Evolutionary conservation across 2,329 filamentous ascomycete genomes (phyloP).

Genomic region (Diaporthe sp.): DNA sequence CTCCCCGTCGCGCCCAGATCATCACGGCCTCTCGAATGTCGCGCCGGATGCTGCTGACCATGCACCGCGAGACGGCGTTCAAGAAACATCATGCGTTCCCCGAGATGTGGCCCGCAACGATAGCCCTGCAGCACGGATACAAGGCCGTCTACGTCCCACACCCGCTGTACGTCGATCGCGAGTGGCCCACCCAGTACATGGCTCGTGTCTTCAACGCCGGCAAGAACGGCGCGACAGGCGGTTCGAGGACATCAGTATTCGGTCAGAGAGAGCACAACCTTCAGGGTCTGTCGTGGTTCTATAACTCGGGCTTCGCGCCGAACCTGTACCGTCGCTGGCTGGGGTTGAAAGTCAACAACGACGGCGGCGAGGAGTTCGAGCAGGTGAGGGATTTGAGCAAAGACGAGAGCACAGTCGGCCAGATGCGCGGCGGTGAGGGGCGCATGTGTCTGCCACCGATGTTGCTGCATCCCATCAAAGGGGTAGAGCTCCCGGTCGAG

Average conservation of each 20-base stretch:
- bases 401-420: conserved; percentile 60
- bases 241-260: conserved; percentile 79
- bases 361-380: conserved; percentile 84
- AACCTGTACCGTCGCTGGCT: conserved; percentile 90
- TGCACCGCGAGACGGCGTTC: conserved; percentile 91
- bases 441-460: conserved; percentile 93
- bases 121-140: conserved; percentile 90
- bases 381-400: conserved; percentile 66
- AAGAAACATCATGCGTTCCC: conserved; percentile 93
- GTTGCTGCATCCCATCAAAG: conserved; percentile 90
- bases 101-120: conserved; percentile 95
- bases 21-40: conserved; percentile 91
- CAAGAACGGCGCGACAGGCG: conserved; percentile 80
- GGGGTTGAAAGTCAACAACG: conserved; percentile 83
- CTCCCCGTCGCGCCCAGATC: conserved; percentile 85
- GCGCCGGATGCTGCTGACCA: conserved; percentile 81
- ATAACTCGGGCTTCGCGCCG: conserved; percentile 84
- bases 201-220: conserved; percentile 86
- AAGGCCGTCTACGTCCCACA: conserved; percentile 95
- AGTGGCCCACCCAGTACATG: conserved; percentile 85
- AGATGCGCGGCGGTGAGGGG: conserved; percentile 78
- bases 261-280: conserved; percentile 93
- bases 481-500: conserved; percentile 75
- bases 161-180: conserved; percentile 87
- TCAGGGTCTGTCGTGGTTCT: conserved; percentile 90